phyloP scores from a whole-genome alignment of 495 filamentous ascomycete genomes.

The Annulohypoxylon bovei region DNA sequence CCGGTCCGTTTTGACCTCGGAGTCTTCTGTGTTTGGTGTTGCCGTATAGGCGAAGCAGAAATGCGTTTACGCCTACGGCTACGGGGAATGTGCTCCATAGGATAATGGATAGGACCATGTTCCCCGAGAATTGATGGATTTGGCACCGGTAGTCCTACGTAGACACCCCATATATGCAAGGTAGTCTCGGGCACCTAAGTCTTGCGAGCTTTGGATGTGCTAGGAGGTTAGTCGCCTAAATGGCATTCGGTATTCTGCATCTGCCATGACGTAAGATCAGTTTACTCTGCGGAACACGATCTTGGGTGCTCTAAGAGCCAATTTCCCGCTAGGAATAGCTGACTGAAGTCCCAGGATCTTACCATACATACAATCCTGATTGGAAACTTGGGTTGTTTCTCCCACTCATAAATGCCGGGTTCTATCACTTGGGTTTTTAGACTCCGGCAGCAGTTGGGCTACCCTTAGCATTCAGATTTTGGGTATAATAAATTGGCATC shows the following conservation, averaged over 20 bases:
- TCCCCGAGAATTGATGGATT: slow-evolving; percentile 9
- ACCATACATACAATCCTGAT: not conserved
- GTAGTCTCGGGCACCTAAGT: slow-evolving; percentile 13
- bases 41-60: not conserved
- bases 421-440: not conserved
- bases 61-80: not conserved
- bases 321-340: not conserved
- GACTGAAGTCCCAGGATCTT: not conserved
- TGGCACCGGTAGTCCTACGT: slow-evolving; percentile 17
- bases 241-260: slow-evolving; percentile 15
- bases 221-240: not conserved
- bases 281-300: not conserved
- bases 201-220: slow-evolving; percentile 21
- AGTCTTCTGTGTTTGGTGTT: not conserved
- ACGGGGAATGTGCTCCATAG: slow-evolving; percentile 11
- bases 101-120: slow-evolving; percentile 12
- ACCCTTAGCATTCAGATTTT: not conserved
- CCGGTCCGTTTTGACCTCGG: not conserved
- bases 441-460: not conserved
- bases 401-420: not conserved
- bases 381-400: not conserved
- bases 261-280: not conserved
- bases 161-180: slow-evolving; percentile 29
- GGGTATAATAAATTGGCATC: slow-evolving; percentile 4
- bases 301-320: not conserved